phyloP scores from a whole-genome alignment of 2,329 filamentous ascomycete species.

The Xylaria sp. region DNA sequence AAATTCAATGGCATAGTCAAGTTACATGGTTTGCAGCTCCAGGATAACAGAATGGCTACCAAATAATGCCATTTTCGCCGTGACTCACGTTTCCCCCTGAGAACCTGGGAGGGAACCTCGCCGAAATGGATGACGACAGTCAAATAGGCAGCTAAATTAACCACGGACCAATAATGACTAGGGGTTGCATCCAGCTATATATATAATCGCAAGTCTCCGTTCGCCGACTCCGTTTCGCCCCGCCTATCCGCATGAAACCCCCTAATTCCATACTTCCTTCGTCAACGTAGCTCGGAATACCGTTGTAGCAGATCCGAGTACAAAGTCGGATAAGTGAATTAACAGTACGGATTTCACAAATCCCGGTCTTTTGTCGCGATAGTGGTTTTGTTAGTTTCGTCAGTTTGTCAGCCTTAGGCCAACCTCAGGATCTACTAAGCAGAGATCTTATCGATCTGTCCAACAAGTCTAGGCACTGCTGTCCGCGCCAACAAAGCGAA shows the following conservation, averaged over 20 bases:
- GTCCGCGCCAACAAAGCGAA: neutral
- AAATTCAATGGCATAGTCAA: neutral
- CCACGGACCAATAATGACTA: slow-evolving; percentile 8
- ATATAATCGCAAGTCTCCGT: neutral
- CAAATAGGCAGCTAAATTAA: slow-evolving; percentile 35
- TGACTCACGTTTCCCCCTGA: slow-evolving; percentile 28
- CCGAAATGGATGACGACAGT: slow-evolving; percentile 29
- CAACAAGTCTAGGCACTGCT: neutral
- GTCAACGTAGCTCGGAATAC: neutral
- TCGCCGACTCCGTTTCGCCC: slow-evolving; percentile 1
- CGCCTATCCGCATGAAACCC: slow-evolving; percentile 12
- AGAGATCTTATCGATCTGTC: slow-evolving; percentile 19
- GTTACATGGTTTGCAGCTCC: slow-evolving; percentile 5
- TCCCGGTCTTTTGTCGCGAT: neutral
- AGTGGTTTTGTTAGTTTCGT: slow-evolving; percentile 2
- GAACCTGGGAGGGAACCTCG: slow-evolving; percentile 7
- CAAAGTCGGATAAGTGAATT: neutral
- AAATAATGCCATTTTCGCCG: neutral
- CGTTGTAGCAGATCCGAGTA: slow-evolving; percentile 4
- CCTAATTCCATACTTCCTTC: neutral
- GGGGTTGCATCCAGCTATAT: slow-evolving; percentile 18
- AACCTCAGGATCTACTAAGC: slow-evolving; percentile 14
- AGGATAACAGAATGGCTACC: neutral
- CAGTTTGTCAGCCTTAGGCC: slow-evolving; percentile 28
- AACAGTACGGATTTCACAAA: slow-evolving; percentile 20